Evolutionary conservation across 495 filamentous ascomycete genomes (phyloP).

Genomic region (Tetracladium setigerum): DNA sequence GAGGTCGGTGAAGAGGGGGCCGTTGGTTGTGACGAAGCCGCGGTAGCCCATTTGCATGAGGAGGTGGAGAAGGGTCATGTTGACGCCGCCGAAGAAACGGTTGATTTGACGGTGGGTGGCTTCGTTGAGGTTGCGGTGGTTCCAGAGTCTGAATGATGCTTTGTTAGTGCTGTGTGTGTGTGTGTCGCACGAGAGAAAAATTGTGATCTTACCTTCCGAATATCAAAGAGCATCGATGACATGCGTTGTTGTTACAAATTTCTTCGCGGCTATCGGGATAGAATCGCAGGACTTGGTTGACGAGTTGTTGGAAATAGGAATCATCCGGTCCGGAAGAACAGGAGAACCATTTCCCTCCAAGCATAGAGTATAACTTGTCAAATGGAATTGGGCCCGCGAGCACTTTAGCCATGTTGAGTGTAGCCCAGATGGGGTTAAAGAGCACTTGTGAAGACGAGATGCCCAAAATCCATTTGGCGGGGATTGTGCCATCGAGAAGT

Average conservation of each 20-base stretch:
- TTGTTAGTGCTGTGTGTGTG: too few species aligned
- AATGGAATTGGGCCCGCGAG: constrained; percentile 35
- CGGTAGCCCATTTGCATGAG: constrained; percentile 49
- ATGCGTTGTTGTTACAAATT: constrained; percentile 54
- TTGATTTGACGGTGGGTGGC: constrained; percentile 55
- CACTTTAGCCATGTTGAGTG: constrained; percentile 52
- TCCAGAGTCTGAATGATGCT: constrained; percentile 36
- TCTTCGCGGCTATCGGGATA: constrained; percentile 50
- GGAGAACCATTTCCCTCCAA: constrained; percentile 47
- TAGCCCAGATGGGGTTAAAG: constrained; percentile 52
- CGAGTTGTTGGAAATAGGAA: constrained; percentile 36
- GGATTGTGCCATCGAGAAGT: constrained; percentile 58
- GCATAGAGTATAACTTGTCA: constrained; percentile 36
- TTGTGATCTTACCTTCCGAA: constrained; percentile 43
- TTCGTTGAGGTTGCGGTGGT: constrained; percentile 54
- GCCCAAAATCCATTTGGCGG: constrained; percentile 49
- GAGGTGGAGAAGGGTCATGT: constrained; percentile 48
- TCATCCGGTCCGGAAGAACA: constrained; percentile 40
- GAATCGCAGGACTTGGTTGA: constrained; percentile 52
- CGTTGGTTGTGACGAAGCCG: constrained; percentile 46
- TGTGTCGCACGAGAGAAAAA: too few species aligned
- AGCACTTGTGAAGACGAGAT: constrained; percentile 58
- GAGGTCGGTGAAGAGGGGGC: constrained; percentile 34
- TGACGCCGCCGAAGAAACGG: constrained; percentile 54
- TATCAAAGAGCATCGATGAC: constrained; percentile 51